Conservation (phyloP, 768 basidiomycete species). For the Suillus variegatus region DNA sequence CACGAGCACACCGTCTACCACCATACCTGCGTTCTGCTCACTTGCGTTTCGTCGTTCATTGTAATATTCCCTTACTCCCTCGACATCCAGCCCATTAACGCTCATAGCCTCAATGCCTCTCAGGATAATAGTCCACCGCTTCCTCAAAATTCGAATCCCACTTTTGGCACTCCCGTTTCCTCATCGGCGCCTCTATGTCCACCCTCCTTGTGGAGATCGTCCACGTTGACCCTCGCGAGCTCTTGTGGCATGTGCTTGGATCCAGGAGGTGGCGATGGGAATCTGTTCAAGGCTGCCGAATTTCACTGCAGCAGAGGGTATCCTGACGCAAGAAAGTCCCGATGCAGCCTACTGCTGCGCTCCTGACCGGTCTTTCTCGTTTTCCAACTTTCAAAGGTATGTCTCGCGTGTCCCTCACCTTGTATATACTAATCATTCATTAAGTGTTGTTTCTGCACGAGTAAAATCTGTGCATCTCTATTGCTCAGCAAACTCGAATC, state of each 20-base stretch:
- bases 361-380: too few species aligned
- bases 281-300: conserved; percentile 2
- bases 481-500: too few species aligned
- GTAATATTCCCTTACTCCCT: neutral
- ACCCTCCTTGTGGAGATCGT: conserved; percentile 26
- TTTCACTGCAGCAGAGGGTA: conserved; percentile 14
- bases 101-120: neutral
- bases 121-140: conserved; percentile 17
- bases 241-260: conserved; percentile 14
- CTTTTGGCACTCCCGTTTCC: conserved; percentile 41
- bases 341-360: conserved; percentile 36
- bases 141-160: conserved; percentile 17
- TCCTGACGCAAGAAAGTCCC: conserved; percentile 37
- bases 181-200: conserved; percentile 37
- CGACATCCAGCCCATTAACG: neutral
- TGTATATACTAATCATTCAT: too few species aligned
- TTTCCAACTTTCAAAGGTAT: too few species aligned
- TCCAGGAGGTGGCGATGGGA: conserved; percentile 2
- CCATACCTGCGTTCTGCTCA: neutral
- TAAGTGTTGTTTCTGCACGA: too few species aligned
- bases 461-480: too few species aligned
- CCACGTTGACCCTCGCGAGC: conserved; percentile 30
- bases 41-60: neutral
- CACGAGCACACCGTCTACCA: neutral
- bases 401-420: too few species aligned